Conservation (phyloP, 345 rosid genomes). For the Populus tremula region DNA sequence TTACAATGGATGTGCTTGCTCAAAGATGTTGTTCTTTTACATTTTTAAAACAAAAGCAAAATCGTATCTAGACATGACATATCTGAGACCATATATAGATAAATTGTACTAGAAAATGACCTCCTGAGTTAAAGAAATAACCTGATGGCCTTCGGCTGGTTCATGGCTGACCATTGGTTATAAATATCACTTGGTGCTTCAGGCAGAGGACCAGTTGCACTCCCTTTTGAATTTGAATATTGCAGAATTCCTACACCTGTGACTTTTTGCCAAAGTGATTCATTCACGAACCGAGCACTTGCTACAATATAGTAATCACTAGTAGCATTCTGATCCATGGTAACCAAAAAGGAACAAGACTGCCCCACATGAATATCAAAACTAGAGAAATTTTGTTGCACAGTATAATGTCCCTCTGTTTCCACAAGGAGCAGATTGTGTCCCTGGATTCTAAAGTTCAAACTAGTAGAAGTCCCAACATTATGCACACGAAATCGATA, state of each 20-base stretch:
- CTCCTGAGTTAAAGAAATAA: slow-evolving; percentile 21
- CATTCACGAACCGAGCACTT: slow-evolving; percentile 90
- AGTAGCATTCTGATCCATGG: slow-evolving; percentile 87
- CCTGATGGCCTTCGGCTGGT: slow-evolving; percentile 83
- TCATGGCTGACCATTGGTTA: slow-evolving; percentile 75
- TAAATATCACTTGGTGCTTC: slow-evolving; percentile 64
- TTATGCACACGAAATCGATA: slow-evolving; percentile 82
- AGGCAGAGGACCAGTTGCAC: slow-evolving; percentile 77
- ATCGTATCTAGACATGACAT: not conserved
- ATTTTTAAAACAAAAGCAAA: not conserved
- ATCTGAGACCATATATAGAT: not conserved
- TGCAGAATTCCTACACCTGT: slow-evolving; percentile 93
- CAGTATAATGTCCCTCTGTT: slow-evolving; percentile 77
- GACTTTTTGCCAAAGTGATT: slow-evolving; percentile 80
- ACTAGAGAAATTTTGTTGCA: slow-evolving; percentile 63
- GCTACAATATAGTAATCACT: slow-evolving; percentile 88
- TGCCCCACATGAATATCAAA: slow-evolving; percentile 92
- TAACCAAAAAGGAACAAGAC: slow-evolving; percentile 81
- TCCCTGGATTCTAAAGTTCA: slow-evolving; percentile 92
- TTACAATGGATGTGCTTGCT: not conserved
- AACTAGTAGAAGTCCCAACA: slow-evolving; percentile 84
- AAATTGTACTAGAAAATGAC: not conserved
- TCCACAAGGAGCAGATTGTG: slow-evolving; percentile 82
- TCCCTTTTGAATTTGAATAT: slow-evolving; percentile 85
- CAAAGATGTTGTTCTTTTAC: not conserved